phyloP scores from a whole-genome alignment of 441 rosid genomes.

The Populus trichocarpa region DNA sequence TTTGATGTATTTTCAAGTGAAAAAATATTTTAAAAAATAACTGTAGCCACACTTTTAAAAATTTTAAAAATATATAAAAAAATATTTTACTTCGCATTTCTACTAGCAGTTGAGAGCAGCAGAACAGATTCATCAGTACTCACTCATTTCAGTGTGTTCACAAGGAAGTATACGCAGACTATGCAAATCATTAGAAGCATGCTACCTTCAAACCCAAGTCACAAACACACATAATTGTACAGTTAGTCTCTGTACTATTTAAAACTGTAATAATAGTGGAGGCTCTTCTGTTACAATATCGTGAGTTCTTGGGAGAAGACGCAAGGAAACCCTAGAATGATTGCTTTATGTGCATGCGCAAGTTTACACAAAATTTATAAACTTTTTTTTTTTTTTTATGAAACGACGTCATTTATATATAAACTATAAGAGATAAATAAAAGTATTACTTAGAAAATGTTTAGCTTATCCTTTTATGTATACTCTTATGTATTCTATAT shows the following conservation, averaged over 20 bases:
- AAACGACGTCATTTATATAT: background rate
- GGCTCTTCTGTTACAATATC: background rate
- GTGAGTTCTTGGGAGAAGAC: conserved; percentile 1
- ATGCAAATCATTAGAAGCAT: background rate
- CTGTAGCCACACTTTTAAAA: too few species aligned
- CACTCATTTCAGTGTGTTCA: background rate
- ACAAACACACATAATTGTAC: background rate
- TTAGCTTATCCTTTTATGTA: too few species aligned
- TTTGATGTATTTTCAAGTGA: too few species aligned
- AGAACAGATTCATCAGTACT: background rate
- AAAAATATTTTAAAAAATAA: too few species aligned
- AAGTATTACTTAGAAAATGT: too few species aligned
- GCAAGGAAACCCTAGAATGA: conserved; percentile 9
- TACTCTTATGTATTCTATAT: too few species aligned
- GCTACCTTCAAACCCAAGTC: conserved; percentile 9
- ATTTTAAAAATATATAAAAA: too few species aligned
- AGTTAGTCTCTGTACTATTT: background rate
- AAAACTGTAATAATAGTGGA: background rate
- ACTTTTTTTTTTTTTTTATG: background rate
- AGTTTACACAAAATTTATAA: background rate
- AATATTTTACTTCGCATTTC: background rate
- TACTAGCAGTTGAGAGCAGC: background rate
- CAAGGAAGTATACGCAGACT: background rate
- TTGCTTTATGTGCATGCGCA: conserved; percentile 13
- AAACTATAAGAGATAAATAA: background rate